phyloP scores from a whole-genome alignment of 2,329 filamentous ascomycete genomes.

The Alternaria incomplexa region DNA sequence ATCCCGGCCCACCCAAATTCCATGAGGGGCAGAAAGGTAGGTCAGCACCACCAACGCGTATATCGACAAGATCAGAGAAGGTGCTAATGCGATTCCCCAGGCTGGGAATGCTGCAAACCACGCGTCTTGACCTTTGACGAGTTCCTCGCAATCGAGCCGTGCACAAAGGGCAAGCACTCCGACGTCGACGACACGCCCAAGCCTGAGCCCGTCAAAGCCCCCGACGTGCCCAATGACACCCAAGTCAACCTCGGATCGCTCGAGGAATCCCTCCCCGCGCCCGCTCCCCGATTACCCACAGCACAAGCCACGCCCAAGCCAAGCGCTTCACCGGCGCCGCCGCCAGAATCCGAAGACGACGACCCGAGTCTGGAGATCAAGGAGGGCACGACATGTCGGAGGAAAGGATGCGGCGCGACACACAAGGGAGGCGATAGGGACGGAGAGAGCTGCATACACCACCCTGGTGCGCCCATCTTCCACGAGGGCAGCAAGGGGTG shows the following conservation, averaged over 20 bases:
- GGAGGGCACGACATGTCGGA: conserved; percentile 75
- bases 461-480: conserved; percentile 90
- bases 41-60: not conserved
- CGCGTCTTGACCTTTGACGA: conserved; percentile 97
- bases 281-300: conserved; percentile 42
- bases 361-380: conserved; percentile 77
- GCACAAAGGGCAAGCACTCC: conserved; percentile 91
- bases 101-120: conserved; percentile 99
- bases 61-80: not conserved
- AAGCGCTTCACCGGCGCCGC: conserved; percentile 34
- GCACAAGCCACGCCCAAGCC: conserved; percentile 35
- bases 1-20: conserved; percentile 88
- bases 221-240: conserved; percentile 53
- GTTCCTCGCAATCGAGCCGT: conserved; percentile 90
- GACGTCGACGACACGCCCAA: conserved; percentile 76
- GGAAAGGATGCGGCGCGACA: conserved; percentile 72
- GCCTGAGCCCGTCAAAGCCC: conserved; percentile 55
- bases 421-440: conserved; percentile 65
- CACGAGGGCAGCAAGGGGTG: conserved; percentile 98
- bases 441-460: conserved; percentile 81
- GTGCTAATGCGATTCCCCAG: conserved; percentile 56
- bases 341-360: conserved; percentile 76
- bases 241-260: conserved; percentile 41
- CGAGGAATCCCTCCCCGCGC: conserved; percentile 37
- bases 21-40: conserved; percentile 98